Evolutionary conservation across 2,329 filamentous ascomycete species (phyloP).

Genomic region (Fusarium papillatum): DNA sequence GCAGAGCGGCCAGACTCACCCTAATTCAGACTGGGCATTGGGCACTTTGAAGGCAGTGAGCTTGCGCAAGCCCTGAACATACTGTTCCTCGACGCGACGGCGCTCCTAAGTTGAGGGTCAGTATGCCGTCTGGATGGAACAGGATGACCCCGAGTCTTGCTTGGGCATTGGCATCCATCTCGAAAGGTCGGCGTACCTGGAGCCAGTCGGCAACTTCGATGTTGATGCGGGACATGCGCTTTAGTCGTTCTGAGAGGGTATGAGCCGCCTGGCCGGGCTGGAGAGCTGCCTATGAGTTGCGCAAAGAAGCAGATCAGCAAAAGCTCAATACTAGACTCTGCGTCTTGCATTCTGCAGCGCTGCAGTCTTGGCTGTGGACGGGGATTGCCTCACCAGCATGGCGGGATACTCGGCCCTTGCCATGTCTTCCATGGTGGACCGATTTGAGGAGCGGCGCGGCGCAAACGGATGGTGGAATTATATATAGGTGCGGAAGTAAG

Average conservation of each 20-base stretch:
- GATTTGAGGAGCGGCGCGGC: slow-evolving; percentile 16
- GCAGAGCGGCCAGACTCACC: slow-evolving; percentile 69
- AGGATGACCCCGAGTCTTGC: neutral
- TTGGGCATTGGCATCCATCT: slow-evolving; percentile 20
- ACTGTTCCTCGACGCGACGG: slow-evolving; percentile 90
- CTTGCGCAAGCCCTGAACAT: slow-evolving; percentile 85
- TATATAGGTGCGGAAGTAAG: slow-evolving; percentile 21
- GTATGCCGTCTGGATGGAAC: slow-evolving; percentile 4
- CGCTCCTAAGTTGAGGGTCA: slow-evolving; percentile 76
- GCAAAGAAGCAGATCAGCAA: slow-evolving; percentile 34
- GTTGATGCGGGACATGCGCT: slow-evolving; percentile 89
- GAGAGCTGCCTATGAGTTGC: slow-evolving; percentile 75
- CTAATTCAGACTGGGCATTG: slow-evolving; percentile 84
- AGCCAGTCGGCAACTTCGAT: slow-evolving; percentile 96
- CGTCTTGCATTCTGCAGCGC: neutral
- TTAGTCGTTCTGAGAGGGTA: slow-evolving; percentile 88
- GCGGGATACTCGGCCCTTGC: slow-evolving; percentile 92
- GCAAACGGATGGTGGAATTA: slow-evolving; percentile 32
- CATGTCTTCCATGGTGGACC: slow-evolving; percentile 78
- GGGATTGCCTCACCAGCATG: slow-evolving; percentile 81
- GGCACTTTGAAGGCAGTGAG: slow-evolving; percentile 81
- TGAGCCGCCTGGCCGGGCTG: slow-evolving; percentile 86
- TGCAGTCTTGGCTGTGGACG: slow-evolving; percentile 1
- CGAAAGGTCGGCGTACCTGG: slow-evolving; percentile 72
- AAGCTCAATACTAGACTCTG: neutral